A percentile compares a stretch with the other conserved stretches of the same genome.
phyloP scores from a whole-genome alignment of 2,329 filamentous ascomycete genomes.

The Epichloe sibirici region DNA sequence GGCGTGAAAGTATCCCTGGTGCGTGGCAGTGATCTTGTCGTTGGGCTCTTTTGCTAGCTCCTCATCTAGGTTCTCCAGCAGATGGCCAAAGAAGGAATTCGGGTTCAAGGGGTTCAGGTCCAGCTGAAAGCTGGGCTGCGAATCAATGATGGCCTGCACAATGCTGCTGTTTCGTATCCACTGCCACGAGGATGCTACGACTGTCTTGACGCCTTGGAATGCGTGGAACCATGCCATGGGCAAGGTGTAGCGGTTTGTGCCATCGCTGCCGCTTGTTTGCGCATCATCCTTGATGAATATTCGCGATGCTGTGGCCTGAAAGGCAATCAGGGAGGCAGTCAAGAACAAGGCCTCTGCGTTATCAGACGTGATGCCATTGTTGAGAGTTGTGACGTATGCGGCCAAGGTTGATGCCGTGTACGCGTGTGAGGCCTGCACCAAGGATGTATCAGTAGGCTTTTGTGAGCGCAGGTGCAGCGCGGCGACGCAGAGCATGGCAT shows the following conservation, averaged over 20 bases:
- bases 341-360: conserved; percentile 54
- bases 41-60: conserved; percentile 32
- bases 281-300: conserved; percentile 47
- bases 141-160: conserved; percentile 50
- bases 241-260: conserved; percentile 38
- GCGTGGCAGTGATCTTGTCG: conserved; percentile 19
- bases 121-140: conserved; percentile 49
- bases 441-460: conserved; percentile 42
- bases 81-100: conserved; percentile 47
- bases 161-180: conserved; percentile 46
- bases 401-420: conserved; percentile 53
- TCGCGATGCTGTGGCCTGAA: conserved; percentile 52
- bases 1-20: conserved; percentile 48
- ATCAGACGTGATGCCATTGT: conserved; percentile 40
- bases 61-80: conserved; percentile 45
- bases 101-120: conserved; percentile 39
- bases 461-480: conserved; percentile 49
- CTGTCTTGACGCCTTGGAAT: conserved; percentile 54
- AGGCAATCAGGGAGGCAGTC: conserved; percentile 51
- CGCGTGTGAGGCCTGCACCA: conserved; percentile 50
- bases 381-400: conserved; percentile 45
- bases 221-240: conserved; percentile 55
- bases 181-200: conserved; percentile 52
- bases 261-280: conserved; percentile 21
- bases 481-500: conserved; percentile 51